phyloP scores from a whole-genome alignment of 2,329 filamentous ascomycete genomes.

The Hypoxylon sp. region DNA sequence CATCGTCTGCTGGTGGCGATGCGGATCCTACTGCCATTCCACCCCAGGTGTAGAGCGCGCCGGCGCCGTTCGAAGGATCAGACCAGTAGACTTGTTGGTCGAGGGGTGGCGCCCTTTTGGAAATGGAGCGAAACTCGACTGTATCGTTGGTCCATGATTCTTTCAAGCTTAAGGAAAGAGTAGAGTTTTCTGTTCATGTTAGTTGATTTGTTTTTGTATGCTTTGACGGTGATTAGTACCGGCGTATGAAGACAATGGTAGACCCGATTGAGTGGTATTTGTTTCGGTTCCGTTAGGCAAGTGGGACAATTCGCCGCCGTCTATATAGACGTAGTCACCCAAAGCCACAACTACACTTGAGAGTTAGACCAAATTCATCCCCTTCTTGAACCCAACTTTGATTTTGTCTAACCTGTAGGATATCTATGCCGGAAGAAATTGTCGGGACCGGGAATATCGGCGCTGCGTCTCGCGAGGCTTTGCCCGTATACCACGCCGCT shows the following conservation, averaged over 20 bases:
- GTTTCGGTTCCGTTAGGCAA: constrained; percentile 39
- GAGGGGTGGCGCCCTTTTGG: constrained; percentile 44
- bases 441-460: constrained; percentile 37
- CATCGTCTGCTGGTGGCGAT: constrained; percentile 38
- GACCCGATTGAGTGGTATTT: constrained; percentile 26
- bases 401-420: constrained; percentile 35
- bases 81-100: constrained; percentile 47
- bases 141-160: constrained; percentile 49
- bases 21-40: constrained; percentile 40
- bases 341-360: constrained; percentile 42
- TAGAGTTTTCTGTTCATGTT: constrained; percentile 42
- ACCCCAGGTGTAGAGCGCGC: constrained; percentile 48
- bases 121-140: constrained; percentile 43
- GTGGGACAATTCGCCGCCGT: constrained; percentile 49
- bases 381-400: not conserved
- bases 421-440: constrained; percentile 39
- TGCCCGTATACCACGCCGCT: constrained; percentile 26
- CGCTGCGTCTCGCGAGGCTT: constrained; percentile 32
- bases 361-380: constrained; percentile 17
- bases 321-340: constrained; percentile 51
- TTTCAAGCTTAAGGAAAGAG: constrained; percentile 47
- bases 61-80: constrained; percentile 39
- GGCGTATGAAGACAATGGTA: constrained; percentile 38
- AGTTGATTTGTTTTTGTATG: constrained; percentile 4
- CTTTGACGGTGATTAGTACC: constrained; percentile 17